These are phyloP conservation scores for Hansenula sp. DNA, from an alignment of 1,139 yeast genomes.

Conservation along the genomic window DNA sequence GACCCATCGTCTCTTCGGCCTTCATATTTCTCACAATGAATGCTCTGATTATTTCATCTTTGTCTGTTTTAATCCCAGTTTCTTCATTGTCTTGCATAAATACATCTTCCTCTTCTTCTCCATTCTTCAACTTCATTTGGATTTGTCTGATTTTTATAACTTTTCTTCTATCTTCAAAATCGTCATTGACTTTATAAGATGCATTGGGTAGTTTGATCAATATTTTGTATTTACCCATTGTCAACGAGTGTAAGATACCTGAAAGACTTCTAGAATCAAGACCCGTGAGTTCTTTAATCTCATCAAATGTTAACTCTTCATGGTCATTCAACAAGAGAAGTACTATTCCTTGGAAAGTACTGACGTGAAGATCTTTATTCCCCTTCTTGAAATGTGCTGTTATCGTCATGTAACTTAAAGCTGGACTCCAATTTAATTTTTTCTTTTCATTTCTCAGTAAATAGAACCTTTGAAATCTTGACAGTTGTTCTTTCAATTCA, in stretches of 20 bases:
- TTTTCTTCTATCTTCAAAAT: slow-evolving; percentile 25
- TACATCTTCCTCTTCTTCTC: slow-evolving; percentile 16
- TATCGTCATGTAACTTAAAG: slow-evolving; percentile 17
- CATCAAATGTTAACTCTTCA: slow-evolving; percentile 10
- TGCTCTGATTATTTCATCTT: slow-evolving; percentile 31
- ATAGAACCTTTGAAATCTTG: slow-evolving; percentile 24
- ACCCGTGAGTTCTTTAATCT: slow-evolving; percentile 9
- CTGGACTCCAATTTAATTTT: slow-evolving; percentile 14
- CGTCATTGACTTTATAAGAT: slow-evolving; percentile 26
- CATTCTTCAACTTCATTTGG: slow-evolving; percentile 25
- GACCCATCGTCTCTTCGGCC: slow-evolving; percentile 26
- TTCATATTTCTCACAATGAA: slow-evolving; percentile 33
- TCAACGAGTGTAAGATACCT: slow-evolving; percentile 17
- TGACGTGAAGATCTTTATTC: slow-evolving; percentile 21
- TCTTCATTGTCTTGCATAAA: slow-evolving; percentile 12
- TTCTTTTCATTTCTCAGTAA: slow-evolving; percentile 17
- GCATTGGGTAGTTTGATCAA: slow-evolving; percentile 22
- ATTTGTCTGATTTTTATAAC: slow-evolving; percentile 29
- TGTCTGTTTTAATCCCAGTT: slow-evolving; percentile 5
- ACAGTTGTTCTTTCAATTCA: slow-evolving; percentile 6
- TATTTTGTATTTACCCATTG: slow-evolving; percentile 15
- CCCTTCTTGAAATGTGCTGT: slow-evolving; percentile 11
- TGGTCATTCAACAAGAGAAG: slow-evolving; percentile 19
- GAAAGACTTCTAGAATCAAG: slow-evolving; percentile 14
- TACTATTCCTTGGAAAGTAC: slow-evolving; percentile 27